phyloP scores from a whole-genome alignment of 495 filamentous ascomycete species.

The Ascodesmis nigricans region DNA sequence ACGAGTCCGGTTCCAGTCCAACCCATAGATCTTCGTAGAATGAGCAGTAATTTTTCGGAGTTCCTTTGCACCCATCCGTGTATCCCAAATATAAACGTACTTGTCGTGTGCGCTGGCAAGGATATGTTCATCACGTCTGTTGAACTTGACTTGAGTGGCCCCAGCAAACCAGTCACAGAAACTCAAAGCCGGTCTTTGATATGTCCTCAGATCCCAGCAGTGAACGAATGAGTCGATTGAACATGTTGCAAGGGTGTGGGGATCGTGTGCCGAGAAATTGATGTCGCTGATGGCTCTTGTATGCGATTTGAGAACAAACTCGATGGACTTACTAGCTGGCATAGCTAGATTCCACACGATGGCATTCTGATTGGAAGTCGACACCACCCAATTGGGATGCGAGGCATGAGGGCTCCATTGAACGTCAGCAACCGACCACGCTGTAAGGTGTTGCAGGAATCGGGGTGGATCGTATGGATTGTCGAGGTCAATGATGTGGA shows the following conservation, averaged over 20 bases:
- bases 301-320: constrained; percentile 78
- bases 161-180: constrained; percentile 92
- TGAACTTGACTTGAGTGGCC: constrained; percentile 92
- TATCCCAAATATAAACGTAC: constrained; percentile 77
- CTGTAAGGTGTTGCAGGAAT: constrained; percentile 61
- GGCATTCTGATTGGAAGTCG: constrained; percentile 84
- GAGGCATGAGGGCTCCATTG: constrained; percentile 91
- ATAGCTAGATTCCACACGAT: constrained; percentile 85
- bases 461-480: constrained; percentile 74
- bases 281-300: constrained; percentile 85
- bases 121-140: constrained; percentile 61
- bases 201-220: constrained; percentile 71
- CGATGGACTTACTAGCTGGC: constrained; percentile 49
- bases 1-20: constrained; percentile 77
- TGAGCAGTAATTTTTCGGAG: constrained; percentile 71
- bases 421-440: constrained; percentile 95
- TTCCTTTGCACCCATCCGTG: constrained; percentile 54
- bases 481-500: constrained; percentile 87
- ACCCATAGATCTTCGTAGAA: constrained; percentile 84
- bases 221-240: constrained; percentile 84
- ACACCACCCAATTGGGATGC: constrained; percentile 80
- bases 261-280: constrained; percentile 86
- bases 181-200: constrained; percentile 49
- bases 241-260: constrained; percentile 74
- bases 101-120: constrained; percentile 79